Conservation (phyloP, 768 basidiomycete species). For the Podaxis rugospora region DNA sequence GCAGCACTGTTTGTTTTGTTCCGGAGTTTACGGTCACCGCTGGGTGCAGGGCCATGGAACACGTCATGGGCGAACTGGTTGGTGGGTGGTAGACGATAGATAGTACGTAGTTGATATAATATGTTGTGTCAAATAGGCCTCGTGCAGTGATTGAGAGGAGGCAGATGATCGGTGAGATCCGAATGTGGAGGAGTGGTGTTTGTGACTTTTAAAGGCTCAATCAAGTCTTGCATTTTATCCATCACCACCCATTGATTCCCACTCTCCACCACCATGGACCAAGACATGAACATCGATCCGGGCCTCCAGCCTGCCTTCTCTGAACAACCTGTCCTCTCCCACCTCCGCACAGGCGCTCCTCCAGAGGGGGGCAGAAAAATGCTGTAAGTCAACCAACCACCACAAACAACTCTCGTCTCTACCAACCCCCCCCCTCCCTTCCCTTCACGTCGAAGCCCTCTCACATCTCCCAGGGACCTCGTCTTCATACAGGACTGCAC, state of each 20-base stretch:
- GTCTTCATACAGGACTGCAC: constrained; percentile 97
- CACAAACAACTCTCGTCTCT: constrained; percentile 69
- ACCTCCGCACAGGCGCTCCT: constrained; percentile 16
- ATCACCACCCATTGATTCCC: constrained; percentile 14
- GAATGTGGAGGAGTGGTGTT: constrained; percentile 12
- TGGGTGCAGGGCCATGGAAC: constrained; percentile 47
- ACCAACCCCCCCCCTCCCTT: constrained; percentile 5
- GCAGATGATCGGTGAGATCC: constrained; percentile 12
- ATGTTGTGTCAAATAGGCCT: neutral
- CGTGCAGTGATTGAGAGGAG: neutral
- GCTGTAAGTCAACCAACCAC: constrained; percentile 24
- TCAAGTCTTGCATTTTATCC: constrained; percentile 1
- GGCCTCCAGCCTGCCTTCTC: constrained; percentile 31
- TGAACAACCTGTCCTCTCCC: constrained; percentile 21
- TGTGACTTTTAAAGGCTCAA: constrained; percentile 3
- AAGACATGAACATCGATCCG: constrained; percentile 71
- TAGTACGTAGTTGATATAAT: constrained; percentile 3
- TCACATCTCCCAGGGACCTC: constrained; percentile 60
- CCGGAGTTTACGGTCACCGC: constrained; percentile 61
- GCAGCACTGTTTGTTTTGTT: constrained; percentile 69
- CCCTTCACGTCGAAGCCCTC: constrained; percentile 5
- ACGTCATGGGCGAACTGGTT: constrained; percentile 67
- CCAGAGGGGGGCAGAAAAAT: constrained; percentile 16
- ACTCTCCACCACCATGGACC: constrained; percentile 53
- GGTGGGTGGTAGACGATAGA: constrained; percentile 49